These are phyloP conservation scores for Naegleria gruberi DNA, from an alignment of 208 protist species.

Conservation along the genomic window DNA sequence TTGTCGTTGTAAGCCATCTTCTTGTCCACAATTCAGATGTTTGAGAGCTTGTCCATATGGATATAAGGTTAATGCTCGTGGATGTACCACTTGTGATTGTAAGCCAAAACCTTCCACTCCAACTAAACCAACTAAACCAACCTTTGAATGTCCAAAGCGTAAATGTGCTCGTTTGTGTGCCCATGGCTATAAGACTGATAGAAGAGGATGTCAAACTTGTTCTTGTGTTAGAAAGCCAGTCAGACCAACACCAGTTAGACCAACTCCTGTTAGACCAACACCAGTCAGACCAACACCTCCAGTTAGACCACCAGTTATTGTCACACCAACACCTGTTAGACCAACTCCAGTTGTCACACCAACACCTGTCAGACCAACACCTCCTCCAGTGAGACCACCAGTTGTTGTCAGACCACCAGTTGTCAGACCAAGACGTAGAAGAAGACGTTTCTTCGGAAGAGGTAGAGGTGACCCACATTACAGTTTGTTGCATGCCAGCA, in stretches of 20 bases:
- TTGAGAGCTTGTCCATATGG: neutral
- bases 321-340: neutral
- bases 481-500: neutral
- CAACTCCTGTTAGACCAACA: neutral
- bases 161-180: neutral
- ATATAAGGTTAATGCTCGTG: neutral
- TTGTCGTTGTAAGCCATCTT: neutral
- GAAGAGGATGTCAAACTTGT: neutral
- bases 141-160: neutral
- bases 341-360: neutral
- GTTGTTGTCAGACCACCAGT: neutral
- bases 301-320: too few relatives aligned
- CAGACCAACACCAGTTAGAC: neutral
- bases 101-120: neutral
- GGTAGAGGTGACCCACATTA: neutral
- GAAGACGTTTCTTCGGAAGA: too few relatives aligned
- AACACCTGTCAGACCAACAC: neutral
- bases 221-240: neutral
- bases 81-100: neutral
- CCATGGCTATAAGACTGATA: neutral
- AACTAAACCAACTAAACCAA: neutral
- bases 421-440: neutral
- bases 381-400: too few relatives aligned
- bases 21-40: neutral
- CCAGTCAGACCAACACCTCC: neutral